Base-by-base conservation (phyloP, 2,329 filamentous ascomycete species). In the Epichloe amarillans region DNA sequence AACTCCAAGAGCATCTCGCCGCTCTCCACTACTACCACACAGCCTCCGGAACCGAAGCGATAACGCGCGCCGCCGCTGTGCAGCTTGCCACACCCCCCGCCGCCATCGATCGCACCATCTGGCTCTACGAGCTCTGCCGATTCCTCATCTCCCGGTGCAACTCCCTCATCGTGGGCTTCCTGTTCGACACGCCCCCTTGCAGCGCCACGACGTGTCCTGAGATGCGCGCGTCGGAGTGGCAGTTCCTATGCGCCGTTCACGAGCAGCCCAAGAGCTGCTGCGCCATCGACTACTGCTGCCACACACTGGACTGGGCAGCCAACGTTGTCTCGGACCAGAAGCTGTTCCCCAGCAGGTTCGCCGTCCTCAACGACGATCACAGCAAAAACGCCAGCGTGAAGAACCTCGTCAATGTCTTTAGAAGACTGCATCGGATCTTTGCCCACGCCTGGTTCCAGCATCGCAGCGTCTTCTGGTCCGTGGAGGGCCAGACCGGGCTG, bases 361-460 rank as follows among this genome's bases (percentile, higher is more conserved):
- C 79, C 49, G 69, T 77, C 8, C 61, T 74, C 30, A 71, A 67
- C 51, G 77, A 78, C 63, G 72, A 71, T 39, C 76, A 81, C 62
- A 80, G 80, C 60, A 79, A 76, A 64, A 75, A 73, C 54, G 68
- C 76, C 42, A 86, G 87, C 51, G 74, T 85, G 53, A 88, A 88
- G 66, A 91, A 94, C 65, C 74, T 98, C 53, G 86, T 91, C 59
- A 97, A 96, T 65, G 91, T 98, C 51, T 97, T 98, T 68, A 80
- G 93, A 51, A 80, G 93, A 14, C 79, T 97, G 47, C 95, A 98
- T 67, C 81, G 93, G 53, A 97, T 98, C 68, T 98, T 97, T 64
- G 93, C 93, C 45, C 93, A 98, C 65, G 93, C 93, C 7, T 98
- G 93, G 93, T 98, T 96, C 66, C 89, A 96, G 69, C 93, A 98